These are phyloP conservation scores for Naegleria lovaniensis DNA, from an alignment of 208 protist genomes.

Conservation along the genomic window DNA sequence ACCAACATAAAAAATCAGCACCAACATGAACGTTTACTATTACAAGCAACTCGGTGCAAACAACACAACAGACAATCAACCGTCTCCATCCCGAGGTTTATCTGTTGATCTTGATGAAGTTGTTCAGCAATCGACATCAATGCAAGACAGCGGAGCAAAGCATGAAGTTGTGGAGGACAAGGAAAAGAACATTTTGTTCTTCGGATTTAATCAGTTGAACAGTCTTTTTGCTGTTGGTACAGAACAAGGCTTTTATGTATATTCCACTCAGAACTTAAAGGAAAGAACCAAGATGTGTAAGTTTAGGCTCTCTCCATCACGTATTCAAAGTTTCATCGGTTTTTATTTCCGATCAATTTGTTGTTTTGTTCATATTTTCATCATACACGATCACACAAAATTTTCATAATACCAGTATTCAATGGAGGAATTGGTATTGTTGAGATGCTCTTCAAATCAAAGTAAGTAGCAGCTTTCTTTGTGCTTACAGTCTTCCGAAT, in stretches of 20 bases:
- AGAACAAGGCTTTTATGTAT: constrained; percentile 16
- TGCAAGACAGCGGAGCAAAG: background rate
- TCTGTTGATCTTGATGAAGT: background rate
- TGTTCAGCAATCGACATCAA: background rate
- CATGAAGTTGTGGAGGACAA: background rate
- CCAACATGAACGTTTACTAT: background rate
- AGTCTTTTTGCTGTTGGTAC: constrained; percentile 5
- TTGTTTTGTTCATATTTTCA: background rate
- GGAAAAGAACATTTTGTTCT: background rate
- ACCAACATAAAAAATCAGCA: too few species aligned
- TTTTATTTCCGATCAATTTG: background rate
- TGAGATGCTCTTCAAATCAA: constrained; percentile 4
- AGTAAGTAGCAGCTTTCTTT: background rate
- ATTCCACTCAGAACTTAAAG: background rate
- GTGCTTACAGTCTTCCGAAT: background rate
- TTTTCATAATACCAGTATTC: background rate
- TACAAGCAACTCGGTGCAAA: background rate
- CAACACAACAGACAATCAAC: background rate
- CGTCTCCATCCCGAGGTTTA: background rate
- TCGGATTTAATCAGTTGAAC: constrained; percentile 16
- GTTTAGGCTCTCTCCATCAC: background rate
- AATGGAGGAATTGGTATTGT: constrained; percentile 20
- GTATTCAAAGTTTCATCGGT: background rate
- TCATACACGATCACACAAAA: background rate
- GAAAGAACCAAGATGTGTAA: background rate